Percentiles rank a stretch among this genome's conserved stretches.
Conservation (phyloP, 495 filamentous ascomycete species). For the Extremus antarcticus region DNA sequence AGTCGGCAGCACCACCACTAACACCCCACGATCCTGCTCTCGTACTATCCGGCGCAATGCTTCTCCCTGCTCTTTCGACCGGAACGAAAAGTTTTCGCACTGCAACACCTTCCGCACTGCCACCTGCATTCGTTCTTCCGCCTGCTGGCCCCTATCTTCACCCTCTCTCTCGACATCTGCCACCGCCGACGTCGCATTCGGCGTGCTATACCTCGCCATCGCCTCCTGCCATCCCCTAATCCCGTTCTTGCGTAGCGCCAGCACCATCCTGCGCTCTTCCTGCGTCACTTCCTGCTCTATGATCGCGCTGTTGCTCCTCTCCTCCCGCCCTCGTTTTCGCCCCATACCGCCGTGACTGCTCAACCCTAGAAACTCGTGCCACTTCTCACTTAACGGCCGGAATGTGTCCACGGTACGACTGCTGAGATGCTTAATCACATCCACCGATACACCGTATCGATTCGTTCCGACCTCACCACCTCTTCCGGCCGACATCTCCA, state of each 20-base stretch:
- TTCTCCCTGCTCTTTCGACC: neutral
- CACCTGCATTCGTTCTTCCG: neutral
- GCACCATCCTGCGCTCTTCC: neutral
- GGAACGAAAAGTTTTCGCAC: neutral
- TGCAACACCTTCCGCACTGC: slow-evolving; percentile 1
- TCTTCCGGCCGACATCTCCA: slow-evolving; percentile 4
- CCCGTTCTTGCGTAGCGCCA: neutral
- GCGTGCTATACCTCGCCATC: neutral
- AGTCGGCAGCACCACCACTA: slow-evolving; percentile 4
- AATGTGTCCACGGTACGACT: slow-evolving; percentile 3
- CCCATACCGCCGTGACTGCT: neutral
- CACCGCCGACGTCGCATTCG: no score
- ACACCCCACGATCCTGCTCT: neutral
- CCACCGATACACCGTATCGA: slow-evolving; percentile 5
- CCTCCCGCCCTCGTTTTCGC: neutral
- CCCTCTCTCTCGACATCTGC: neutral
- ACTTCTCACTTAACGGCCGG: slow-evolving; percentile 1
- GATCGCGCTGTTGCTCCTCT: neutral
- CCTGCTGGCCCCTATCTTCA: neutral
- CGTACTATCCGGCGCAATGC: neutral
- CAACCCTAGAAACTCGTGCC: neutral
- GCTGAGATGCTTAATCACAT: slow-evolving; percentile 5
- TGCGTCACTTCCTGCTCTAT: neutral
- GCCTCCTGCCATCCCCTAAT: neutral
- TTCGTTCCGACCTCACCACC: slow-evolving; percentile 6